phyloP scores from a whole-genome alignment of 768 basidiomycete species.

The Termitomyces bulborhizus region DNA sequence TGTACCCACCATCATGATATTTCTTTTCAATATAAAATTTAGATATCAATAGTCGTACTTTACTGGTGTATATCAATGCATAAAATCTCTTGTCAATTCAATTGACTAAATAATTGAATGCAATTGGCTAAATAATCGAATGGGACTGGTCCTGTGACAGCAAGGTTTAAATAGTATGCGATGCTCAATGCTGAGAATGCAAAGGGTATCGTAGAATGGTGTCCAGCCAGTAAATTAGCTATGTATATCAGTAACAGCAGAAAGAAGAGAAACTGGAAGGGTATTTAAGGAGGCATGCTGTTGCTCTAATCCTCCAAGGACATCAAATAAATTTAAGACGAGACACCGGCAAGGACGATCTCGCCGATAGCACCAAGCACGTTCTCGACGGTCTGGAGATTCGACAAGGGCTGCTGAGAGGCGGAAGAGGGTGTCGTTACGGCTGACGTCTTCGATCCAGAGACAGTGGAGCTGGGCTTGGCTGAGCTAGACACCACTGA shows the following conservation, averaged over 20 bases:
- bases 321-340: not conserved
- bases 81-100: not conserved
- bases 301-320: not conserved
- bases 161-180: not conserved
- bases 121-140: not conserved
- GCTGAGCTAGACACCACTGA: conserved; percentile 17
- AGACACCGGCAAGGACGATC: conserved; percentile 24
- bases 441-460: not conserved
- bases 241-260: not conserved
- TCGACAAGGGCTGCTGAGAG: conserved; percentile 21
- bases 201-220: not conserved
- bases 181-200: not conserved
- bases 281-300: not conserved
- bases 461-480: conserved; percentile 5
- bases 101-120: not conserved
- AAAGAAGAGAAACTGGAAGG: not conserved
- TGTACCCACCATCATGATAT: not conserved
- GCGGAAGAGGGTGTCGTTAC: conserved; percentile 2
- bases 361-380: conserved; percentile 31
- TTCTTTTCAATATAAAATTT: not conserved
- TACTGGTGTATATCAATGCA: not conserved
- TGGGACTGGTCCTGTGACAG: not conserved
- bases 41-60: not conserved
- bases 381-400: conserved; percentile 26
- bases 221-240: not conserved